Base-by-base conservation (phyloP, 257 asterid species). In the Penstemon eatonii region DNA sequence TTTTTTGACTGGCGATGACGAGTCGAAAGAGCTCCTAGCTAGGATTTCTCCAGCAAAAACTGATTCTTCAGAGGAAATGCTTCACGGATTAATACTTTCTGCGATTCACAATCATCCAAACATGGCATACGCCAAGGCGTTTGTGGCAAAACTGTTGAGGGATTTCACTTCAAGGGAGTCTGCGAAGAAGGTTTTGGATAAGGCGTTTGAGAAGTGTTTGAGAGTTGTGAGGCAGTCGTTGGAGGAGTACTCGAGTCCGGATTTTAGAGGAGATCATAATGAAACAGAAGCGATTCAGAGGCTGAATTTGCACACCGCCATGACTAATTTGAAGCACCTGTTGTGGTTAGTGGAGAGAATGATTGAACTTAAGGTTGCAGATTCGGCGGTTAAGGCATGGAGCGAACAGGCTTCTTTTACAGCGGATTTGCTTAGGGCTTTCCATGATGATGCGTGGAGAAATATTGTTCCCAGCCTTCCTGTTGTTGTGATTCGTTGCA, bases 221-320 rank as follows among this genome's bases (percentile, higher is more conserved):
- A 85, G 67, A 79, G 77, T 81, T 37, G 94, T 93, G 76, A 88
- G 85, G 86, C 90, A 83, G 75, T 83, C 95, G 2, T 51, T 93
- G 89, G 99, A 93, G 83, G 89, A 88, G 69, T 93, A 93, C 73
- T 82, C 92, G n/a, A 90, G 96, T 74, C 97, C 99, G 4, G 88
- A 84, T 49, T 85, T 88, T 45, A 83, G 99, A 69, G 95, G 96
- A 3, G 92, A 91, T 77, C 95, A 84, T 55, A 83, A 85, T 37
- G 98, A 86, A 74, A 87, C 89, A 0, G 97, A 93, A 84, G 99
- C 95, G 8, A 81, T 88, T 53, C 99, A 93, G 87, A 87, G 95
- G 85, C 47, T 93, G 86, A 80, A 87, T 78, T 69, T 93, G 90
- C 97, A 90, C 69, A 82, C 89, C 8, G 97, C 95, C 0, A 78